Percentiles rank a stretch among this genome's conserved stretches.
Evolutionary conservation across 306 rosid species (phyloP).

Genomic region (Lathyrus tuberosus): DNA sequence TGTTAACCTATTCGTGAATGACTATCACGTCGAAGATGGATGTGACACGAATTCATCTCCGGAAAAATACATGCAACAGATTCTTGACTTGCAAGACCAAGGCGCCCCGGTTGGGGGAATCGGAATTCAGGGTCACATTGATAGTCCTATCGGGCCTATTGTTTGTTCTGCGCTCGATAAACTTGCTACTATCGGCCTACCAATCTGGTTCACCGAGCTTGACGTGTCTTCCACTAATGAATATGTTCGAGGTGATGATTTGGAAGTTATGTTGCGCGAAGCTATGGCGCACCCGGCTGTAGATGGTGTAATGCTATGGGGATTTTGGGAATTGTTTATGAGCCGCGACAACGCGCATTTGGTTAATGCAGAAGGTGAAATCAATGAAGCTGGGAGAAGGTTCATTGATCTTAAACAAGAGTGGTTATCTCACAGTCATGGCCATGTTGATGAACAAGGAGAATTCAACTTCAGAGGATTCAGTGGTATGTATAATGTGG

Average conservation of each 20-base stretch:
- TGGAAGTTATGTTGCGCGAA: constrained; percentile 86
- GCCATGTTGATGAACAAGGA: constrained; percentile 60
- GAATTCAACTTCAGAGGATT: constrained; percentile 78
- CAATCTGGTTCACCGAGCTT: constrained; percentile 91
- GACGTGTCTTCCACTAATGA: constrained; percentile 83
- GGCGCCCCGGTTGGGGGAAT: constrained; percentile 90
- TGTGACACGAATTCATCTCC: constrained; percentile 70
- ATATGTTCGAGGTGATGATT: constrained; percentile 72
- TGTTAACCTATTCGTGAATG: constrained; percentile 70
- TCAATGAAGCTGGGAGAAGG: constrained; percentile 81
- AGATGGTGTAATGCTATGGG: constrained; percentile 88
- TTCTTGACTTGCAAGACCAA: constrained; percentile 69
- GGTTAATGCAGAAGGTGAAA: constrained; percentile 83
- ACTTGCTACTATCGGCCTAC: constrained; percentile 73
- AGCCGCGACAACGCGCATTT: constrained; percentile 72
- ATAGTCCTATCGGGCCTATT: constrained; percentile 82
- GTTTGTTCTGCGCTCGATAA: constrained; percentile 73
- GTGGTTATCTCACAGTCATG: constrained; percentile 73
- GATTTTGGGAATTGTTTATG: constrained; percentile 94
- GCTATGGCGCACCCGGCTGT: constrained; percentile 75
- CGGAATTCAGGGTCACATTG: constrained; percentile 93
- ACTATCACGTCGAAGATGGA: constrained; percentile 88
- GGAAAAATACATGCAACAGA: constrained; percentile 72
- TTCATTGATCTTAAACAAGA: constrained; percentile 68
- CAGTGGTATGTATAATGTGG: constrained; percentile 68